Base-by-base conservation (phyloP, 2,329 filamentous ascomycete species). In the Epichloe coenophiala region DNA sequence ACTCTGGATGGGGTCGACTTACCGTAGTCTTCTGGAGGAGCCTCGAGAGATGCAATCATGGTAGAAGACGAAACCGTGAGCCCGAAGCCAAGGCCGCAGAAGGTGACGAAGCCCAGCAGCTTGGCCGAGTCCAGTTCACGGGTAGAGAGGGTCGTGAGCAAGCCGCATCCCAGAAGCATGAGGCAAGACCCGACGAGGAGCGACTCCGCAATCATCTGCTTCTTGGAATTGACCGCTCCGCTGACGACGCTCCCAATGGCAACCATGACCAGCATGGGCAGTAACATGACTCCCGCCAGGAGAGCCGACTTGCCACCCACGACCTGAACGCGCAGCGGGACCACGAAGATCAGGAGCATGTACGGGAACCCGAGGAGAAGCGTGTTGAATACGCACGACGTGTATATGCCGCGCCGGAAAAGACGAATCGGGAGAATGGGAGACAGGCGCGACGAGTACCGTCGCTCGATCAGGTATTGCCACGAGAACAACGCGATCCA, bases 1-100 rank as follows among this genome's bases (percentile, higher is more conserved):
- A 31, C 27, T 31, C 8, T 31, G 27, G 27, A 38, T 17, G 7
- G 42, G 42, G 23, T 13, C 27, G 27, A 11, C 66, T 56, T 60
- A 75, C 74, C 73, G 53, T 73, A 71, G 33, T 78, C 71, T 33
- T 61, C 58, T 12, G 68, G 60, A 0, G 72, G 65, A 12, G 72
- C 65, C 55, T 74, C 71, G 2, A 67, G 54, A 2, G 58, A 56
- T 1, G 69, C 69, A 15, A 75, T 54, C 55, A 77, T 73, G 0
- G 74, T 78, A 3, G 71, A 65, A 2, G 68, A 66, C 1, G 74
- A 63, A 2, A 73, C 70, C 3, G 69, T 68, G 37, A 78, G 56
- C 0, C 76, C 75, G 53, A 76, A 76, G 0, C 75, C 75, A 33
- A 78, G 59, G 3, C 76, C 76, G n/a, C 75, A 63, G 49, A 78